Conservation (phyloP, 2,329 filamentous ascomycete species). For the Talaromyces sp. region DNA sequence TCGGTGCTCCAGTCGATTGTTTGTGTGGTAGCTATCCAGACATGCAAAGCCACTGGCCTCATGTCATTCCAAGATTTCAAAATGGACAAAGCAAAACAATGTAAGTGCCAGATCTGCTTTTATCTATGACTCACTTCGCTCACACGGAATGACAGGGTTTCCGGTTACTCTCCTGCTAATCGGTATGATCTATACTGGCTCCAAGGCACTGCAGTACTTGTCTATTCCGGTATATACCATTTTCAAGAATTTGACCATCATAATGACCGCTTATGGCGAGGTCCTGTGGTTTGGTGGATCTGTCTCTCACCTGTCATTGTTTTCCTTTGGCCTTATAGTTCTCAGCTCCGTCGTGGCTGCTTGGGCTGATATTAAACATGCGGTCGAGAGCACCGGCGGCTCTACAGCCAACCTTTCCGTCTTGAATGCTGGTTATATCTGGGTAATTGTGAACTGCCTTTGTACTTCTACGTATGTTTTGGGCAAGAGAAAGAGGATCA, state of each 20-base stretch:
- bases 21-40: conserved; percentile 76
- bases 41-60: conserved; percentile 71
- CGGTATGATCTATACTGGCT: conserved; percentile 98
- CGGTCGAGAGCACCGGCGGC: conserved; percentile 61
- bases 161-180: conserved; percentile 92
- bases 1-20: conserved; percentile 64
- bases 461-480: conserved; percentile 90
- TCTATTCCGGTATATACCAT: conserved; percentile 99
- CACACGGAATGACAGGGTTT: conserved; percentile 63
- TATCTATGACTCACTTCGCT: neutral
- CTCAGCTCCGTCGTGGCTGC: conserved; percentile 89
- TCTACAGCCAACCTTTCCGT: conserved; percentile 74
- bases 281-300: conserved; percentile 96
- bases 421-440: conserved; percentile 88
- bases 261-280: conserved; percentile 96
- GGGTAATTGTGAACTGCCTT: conserved; percentile 96
- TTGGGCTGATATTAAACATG: conserved; percentile 93
- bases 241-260: conserved; percentile 99
- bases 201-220: conserved; percentile 91
- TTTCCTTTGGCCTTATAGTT: conserved; percentile 96
- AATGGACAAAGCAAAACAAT: conserved; percentile 82
- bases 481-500: conserved; percentile 95
- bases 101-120: conserved; percentile 47
- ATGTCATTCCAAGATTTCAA: conserved; percentile 85
- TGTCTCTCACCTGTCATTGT: conserved; percentile 81